Evolutionary conservation across 306 rosid genomes (phyloP), one percentile per base, ranked within the genome.

Genomic region (Trifolium fragiferum): DNA sequence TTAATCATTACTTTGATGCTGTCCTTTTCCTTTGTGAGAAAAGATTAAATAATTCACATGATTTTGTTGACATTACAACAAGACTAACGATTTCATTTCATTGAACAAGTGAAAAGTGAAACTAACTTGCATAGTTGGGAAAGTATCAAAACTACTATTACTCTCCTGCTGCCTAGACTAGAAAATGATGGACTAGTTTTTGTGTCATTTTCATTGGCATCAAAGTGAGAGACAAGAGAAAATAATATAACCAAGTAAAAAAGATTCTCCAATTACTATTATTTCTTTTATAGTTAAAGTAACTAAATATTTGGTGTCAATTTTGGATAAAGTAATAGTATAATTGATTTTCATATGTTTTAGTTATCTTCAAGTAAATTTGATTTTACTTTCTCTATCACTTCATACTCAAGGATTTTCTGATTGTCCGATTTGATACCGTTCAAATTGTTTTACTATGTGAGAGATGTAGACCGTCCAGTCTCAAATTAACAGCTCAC

Each of bases 131-230:
- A 6, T 49, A 50, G 68, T 43, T 12, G 25, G 61, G 21, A 68
- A 82, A 73, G 54, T 62, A 70, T 68, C 59, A 50, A 61, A 71
- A 47, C 60, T 61, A 76, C 35, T 30, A 43, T 72, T 77, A 72
- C 75, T 67, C 63, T 73, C 69, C 68, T 71, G 68, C 27, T n/a
- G n/a, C n/a, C n/a, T n/a, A n/a, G n/a, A n/a, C 66, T 10, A 69
- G 72, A 75, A 81, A 80, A 76, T 19, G 85, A 83, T 55, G 54
- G 84, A 77, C 87, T 64, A 47, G 66, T 47, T 51, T 51, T 41
- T 30, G 21, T 67, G 80, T 69, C 63, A 76, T 85, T 75, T 76
- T 80, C 49, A 54, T 11, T 67, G 16, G 57, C 54, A 20, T 70
- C 16, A 53, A 76, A 59, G 69, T 62, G 37, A 19, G 74, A 14